Conservation (phyloP, 2,329 filamentous ascomycete genomes). For the Colletotrichum eremochloae region DNA sequence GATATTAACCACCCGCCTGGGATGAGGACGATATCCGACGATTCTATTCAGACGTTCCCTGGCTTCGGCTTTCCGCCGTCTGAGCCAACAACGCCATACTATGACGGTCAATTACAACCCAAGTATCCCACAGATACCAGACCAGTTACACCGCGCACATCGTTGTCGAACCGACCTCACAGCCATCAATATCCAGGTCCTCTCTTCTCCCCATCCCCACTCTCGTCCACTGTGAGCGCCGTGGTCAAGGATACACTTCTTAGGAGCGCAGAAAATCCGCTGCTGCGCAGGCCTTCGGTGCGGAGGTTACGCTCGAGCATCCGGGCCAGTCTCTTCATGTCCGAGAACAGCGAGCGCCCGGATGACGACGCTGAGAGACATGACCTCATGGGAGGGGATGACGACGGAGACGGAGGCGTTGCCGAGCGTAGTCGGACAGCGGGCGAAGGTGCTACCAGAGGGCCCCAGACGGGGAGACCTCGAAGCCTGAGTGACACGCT, state of each 20-base stretch:
- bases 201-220: constrained; percentile 71
- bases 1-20: constrained; percentile 51
- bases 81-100: constrained; percentile 50
- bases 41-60: constrained; percentile 50
- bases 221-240: constrained; percentile 70
- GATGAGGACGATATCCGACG: constrained; percentile 54
- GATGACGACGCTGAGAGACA: constrained; percentile 42
- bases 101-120: constrained; percentile 46
- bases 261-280: constrained; percentile 57
- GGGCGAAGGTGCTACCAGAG: constrained; percentile 29
- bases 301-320: constrained; percentile 64
- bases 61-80: constrained; percentile 47
- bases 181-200: constrained; percentile 59
- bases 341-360: constrained; percentile 56
- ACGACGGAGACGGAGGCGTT: constrained; percentile 8
- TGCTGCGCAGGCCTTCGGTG: constrained; percentile 58
- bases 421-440: constrained; percentile 37
- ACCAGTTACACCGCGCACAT: constrained; percentile 42
- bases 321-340: constrained; percentile 67
- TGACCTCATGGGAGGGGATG: constrained; percentile 4
- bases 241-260: constrained; percentile 70
- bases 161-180: constrained; percentile 47
- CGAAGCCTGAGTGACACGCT: constrained; percentile 59
- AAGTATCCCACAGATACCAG: constrained; percentile 41
- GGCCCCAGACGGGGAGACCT: constrained; percentile 48